These are phyloP conservation scores for Backusella westeae DNA, from an alignment of 192 early-diverging fungal species.

Conservation along the genomic window DNA sequence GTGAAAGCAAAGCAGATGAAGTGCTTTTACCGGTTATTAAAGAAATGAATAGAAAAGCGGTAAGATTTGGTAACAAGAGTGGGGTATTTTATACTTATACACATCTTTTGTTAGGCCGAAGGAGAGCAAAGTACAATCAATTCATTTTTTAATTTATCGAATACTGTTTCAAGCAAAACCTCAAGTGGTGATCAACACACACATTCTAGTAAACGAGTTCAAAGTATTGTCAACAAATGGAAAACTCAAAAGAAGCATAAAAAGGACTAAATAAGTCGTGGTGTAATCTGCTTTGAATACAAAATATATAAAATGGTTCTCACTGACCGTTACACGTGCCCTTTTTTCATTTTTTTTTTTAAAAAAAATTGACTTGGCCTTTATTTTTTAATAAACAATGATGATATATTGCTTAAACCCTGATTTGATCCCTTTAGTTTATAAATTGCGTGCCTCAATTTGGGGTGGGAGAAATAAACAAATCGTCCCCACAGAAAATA, in stretches of 20 bases:
- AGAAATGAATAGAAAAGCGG: conserved; percentile 43
- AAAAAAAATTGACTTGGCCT: neutral
- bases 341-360: neutral
- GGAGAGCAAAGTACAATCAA: neutral
- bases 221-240: conserved; percentile 42
- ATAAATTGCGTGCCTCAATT: neutral
- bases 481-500: neutral
- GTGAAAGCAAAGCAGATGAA: conserved; percentile 62
- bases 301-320: neutral
- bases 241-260: conserved; percentile 6
- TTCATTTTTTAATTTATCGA: neutral
- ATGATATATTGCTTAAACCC: neutral
- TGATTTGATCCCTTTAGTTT: neutral
- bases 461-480: neutral
- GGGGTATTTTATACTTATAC: neutral
- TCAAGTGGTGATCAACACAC: neutral
- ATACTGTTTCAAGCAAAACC: neutral
- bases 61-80: neutral
- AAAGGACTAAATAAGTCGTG: neutral
- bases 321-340: neutral
- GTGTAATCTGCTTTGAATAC: neutral
- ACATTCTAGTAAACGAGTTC: conserved; percentile 43
- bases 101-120: neutral
- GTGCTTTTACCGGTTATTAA: conserved; percentile 69
- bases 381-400: neutral